Evolutionary conservation across 306 rosid species (phyloP), one percentile per base, ranked within the genome.

Genomic region (Trifolium fragiferum): DNA sequence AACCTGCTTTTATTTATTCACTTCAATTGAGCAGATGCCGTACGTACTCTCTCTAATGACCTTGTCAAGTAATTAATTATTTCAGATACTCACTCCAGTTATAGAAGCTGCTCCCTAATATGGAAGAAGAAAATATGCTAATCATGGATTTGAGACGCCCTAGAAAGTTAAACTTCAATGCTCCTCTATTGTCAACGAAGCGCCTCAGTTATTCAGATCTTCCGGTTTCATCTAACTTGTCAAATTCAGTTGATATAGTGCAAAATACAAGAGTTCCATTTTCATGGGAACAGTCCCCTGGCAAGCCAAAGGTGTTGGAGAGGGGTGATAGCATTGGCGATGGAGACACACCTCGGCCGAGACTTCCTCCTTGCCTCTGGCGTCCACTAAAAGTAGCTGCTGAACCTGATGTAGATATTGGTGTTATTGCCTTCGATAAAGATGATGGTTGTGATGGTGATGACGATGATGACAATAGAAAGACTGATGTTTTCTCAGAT

Each of bases 271-370:
- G 90, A 41, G 80, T 93, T 79, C 97, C 97, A 9, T 93, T 93
- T 78, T 90, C 95, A 4, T 93, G 93, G 95, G 98, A 93, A 65
- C 80, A 77, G 80, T 78, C 84, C 32, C 88, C 98, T 0, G 93
- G 97, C 2, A 90, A 83, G 76, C 91, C 95, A 2, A 93, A 86
- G 70, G 81, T 83, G 27, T 32, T 11, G 2, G 72, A 69, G 3
- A 72, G 50, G 0, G 64, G 49, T 4, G 70, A 59, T 19, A 14
- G 14, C 75, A 49, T 8, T 8, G 43, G 71, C 2, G 85, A 60
- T 5, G 73, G 13, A 44, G 73, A 43, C 65, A 84, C 90, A 0
- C 96, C 95, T 2, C 87, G 90, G 20, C 92, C 80, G 20, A 85
- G 84, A 19, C 87, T 79, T 46, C 96, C 94, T 1, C 96, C 98